Conservation (phyloP, 192 early-diverging fungal genomes). For the Backusella mclennaniae region DNA sequence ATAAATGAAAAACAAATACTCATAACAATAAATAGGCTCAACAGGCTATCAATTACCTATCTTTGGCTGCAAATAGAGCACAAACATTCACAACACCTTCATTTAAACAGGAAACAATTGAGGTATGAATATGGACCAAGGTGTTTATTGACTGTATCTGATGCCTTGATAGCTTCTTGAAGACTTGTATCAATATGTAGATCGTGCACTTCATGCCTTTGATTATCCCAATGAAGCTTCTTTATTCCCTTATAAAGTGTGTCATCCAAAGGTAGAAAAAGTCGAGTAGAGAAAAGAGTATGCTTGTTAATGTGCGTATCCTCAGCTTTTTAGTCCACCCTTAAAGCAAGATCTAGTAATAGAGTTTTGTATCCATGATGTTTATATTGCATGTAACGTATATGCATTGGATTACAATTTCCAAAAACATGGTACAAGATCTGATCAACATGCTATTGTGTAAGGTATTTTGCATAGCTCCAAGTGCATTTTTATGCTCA, state of each 20-base stretch:
- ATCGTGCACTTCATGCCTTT: conserved; percentile 29
- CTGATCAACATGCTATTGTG: conserved; percentile 16
- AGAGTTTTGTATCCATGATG: conserved; percentile 30
- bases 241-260: conserved; percentile 36
- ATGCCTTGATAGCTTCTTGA: conserved; percentile 21
- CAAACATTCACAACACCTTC: neutral
- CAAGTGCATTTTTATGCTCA: neutral
- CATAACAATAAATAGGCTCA: conserved; percentile 15
- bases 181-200: conserved; percentile 19
- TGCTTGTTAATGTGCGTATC: neutral
- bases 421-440: conserved; percentile 8
- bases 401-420: conserved; percentile 21
- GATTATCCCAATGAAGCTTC: conserved; percentile 27
- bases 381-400: conserved; percentile 31
- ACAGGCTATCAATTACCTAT: conserved; percentile 30
- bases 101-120: conserved; percentile 15
- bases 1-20: too few relatives aligned
- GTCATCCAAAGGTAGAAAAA: conserved; percentile 29
- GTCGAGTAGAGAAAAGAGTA: neutral
- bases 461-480: neutral
- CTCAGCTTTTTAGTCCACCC: conserved; percentile 29
- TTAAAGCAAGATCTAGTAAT: conserved; percentile 33
- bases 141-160: neutral
- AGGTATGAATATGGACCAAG: conserved; percentile 1
- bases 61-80: conserved; percentile 18